Conservation (phyloP, 1,284 basidiomycete species). For the Sparassis latifolia region DNA sequence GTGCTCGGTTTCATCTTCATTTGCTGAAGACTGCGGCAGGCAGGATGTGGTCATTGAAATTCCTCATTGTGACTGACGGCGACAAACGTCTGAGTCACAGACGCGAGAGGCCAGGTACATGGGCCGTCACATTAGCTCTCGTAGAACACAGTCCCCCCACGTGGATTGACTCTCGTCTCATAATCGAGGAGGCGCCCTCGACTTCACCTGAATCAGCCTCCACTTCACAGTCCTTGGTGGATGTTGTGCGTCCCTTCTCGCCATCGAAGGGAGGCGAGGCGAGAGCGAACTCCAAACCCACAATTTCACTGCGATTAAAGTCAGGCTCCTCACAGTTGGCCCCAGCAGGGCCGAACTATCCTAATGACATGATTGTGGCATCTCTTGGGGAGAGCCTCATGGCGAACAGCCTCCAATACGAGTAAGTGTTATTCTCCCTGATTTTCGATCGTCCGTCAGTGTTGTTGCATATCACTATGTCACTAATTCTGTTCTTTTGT, state of each 20-base stretch:
- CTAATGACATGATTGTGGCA: slow-evolving; percentile 26
- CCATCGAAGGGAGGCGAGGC: not conserved
- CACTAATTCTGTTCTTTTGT: not conserved
- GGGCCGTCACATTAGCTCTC: slow-evolving; percentile 49
- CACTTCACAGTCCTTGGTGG: not conserved
- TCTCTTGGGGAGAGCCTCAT: slow-evolving; percentile 39
- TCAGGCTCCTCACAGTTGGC: slow-evolving; percentile 24
- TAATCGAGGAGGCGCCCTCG: slow-evolving; percentile 35
- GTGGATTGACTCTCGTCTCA: slow-evolving; percentile 48
- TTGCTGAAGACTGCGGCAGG: slow-evolving; percentile 28
- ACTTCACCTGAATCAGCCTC: slow-evolving; percentile 13
- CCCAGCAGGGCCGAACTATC: slow-evolving; percentile 5
- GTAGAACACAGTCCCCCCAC: slow-evolving; percentile 56
- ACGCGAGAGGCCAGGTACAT: slow-evolving; percentile 34
- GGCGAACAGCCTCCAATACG: slow-evolving; percentile 46
- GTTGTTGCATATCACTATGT: not conserved
- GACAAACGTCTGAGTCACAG: slow-evolving; percentile 12
- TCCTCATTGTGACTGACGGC: slow-evolving; percentile 32
- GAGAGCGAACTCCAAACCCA: slow-evolving; percentile 27
- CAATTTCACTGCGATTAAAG: slow-evolving; percentile 37
- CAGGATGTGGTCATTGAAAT: slow-evolving; percentile 56
- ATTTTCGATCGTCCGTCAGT: not conserved
- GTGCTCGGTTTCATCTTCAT: not conserved
- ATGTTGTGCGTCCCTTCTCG: not conserved
- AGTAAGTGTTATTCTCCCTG: slow-evolving; percentile 34